Evolutionary conservation across 1,139 yeast genomes (phyloP).

Genomic region (Blastobotrys proliferans): DNA sequence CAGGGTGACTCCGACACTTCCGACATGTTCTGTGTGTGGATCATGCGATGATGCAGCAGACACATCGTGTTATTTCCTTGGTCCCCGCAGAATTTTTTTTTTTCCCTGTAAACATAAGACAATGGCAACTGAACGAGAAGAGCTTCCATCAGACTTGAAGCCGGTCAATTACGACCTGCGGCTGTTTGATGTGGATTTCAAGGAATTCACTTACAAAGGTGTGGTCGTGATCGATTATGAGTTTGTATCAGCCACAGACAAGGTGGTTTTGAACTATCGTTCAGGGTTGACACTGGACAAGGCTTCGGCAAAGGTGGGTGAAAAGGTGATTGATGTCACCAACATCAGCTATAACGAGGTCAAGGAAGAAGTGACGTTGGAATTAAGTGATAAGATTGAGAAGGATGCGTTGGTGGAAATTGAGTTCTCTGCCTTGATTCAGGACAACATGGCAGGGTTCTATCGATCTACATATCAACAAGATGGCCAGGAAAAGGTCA

Average conservation of each 20-base stretch:
- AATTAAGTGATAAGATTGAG: slow-evolving; percentile 19
- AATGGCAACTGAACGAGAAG: slow-evolving; percentile 42
- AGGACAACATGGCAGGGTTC: slow-evolving; percentile 77
- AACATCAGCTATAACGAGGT: slow-evolving; percentile 24
- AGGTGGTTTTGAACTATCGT: slow-evolving; percentile 32
- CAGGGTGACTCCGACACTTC: too few species aligned
- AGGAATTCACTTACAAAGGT: slow-evolving; percentile 49
- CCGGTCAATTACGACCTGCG: slow-evolving; percentile 44
- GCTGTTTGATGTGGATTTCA: slow-evolving; percentile 45
- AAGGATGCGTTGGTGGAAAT: slow-evolving; percentile 30
- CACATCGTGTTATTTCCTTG: too few species aligned
- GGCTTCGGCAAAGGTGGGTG: slow-evolving; percentile 23
- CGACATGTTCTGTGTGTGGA: too few species aligned
- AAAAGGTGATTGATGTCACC: slow-evolving; percentile 19
- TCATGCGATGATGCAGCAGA: too few species aligned
- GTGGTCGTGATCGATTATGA: slow-evolving; percentile 46
- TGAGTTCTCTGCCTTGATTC: slow-evolving; percentile 45
- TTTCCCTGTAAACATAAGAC: neutral
- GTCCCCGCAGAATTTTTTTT: neutral
- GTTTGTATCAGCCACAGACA: slow-evolving; percentile 39
- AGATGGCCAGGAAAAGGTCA: slow-evolving; percentile 55
- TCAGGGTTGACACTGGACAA: slow-evolving; percentile 20
- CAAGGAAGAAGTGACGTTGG: slow-evolving; percentile 36
- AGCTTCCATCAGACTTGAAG: slow-evolving; percentile 50
- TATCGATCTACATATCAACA: slow-evolving; percentile 68